Evolutionary conservation across 805 yeast genomes (phyloP).

Genomic region (Priceomyces medius): DNA sequence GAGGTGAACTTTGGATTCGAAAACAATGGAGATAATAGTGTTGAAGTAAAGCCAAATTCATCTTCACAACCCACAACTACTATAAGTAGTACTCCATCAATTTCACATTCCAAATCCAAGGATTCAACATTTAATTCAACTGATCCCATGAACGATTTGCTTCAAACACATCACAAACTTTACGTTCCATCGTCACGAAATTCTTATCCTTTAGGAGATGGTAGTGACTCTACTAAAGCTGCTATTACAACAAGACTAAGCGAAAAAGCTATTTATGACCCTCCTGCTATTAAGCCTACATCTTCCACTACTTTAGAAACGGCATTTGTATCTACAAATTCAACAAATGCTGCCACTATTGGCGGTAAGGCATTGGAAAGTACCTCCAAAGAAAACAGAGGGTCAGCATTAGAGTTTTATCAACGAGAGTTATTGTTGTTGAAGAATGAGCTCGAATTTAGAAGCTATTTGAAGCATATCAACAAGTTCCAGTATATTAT

Average conservation of each 20-base stretch:
- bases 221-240: slow-evolving; percentile 1
- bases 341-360: slow-evolving; percentile 2
- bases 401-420: slow-evolving; percentile 43
- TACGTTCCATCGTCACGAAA: slow-evolving; percentile 15
- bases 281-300: slow-evolving; percentile 10
- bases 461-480: slow-evolving; percentile 50
- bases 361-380: background rate
- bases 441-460: slow-evolving; percentile 62
- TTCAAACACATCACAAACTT: slow-evolving; percentile 34
- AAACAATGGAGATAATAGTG: background rate
- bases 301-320: slow-evolving; percentile 26
- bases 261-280: slow-evolving; percentile 16
- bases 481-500: slow-evolving; percentile 30
- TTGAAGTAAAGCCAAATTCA: background rate
- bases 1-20: slow-evolving; percentile 22
- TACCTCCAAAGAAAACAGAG: slow-evolving; percentile 6
- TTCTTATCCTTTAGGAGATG: slow-evolving; percentile 1
- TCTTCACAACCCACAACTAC: background rate
- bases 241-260: slow-evolving; percentile 7
- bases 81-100: background rate
- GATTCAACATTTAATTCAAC: background rate
- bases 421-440: slow-evolving; percentile 57
- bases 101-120: slow-evolving; percentile 2
- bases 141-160: slow-evolving; percentile 24
- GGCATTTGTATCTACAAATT: slow-evolving; percentile 15